Percentiles rank a stretch among this genome's conserved stretches.
These are phyloP conservation scores for Saccharomyces kudriavzevii DNA, from an alignment of 805 yeast species.

Conservation along the genomic window DNA sequence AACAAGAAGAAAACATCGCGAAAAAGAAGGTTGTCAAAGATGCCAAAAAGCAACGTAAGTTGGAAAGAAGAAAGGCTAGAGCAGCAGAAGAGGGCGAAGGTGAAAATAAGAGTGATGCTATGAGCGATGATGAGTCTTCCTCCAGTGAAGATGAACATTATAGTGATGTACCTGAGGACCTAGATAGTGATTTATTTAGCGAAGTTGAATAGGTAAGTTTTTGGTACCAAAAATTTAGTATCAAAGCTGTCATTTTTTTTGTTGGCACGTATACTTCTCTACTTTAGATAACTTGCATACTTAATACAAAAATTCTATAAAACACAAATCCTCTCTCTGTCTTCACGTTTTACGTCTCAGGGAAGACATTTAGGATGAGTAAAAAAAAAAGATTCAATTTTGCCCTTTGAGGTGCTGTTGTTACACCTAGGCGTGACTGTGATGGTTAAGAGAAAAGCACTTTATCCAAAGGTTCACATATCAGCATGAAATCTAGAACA, in stretches of 20 bases:
- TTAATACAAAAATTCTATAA: neutral
- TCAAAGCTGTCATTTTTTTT: neutral
- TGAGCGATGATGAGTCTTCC: constrained; percentile 15
- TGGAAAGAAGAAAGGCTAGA: constrained; percentile 42
- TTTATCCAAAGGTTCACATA: neutral
- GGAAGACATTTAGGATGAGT: neutral
- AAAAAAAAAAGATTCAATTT: neutral
- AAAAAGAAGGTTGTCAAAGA: constrained; percentile 66
- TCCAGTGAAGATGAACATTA: constrained; percentile 31
- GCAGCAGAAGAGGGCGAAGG: constrained; percentile 17
- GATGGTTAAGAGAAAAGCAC: neutral
- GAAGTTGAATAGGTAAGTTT: constrained; percentile 30
- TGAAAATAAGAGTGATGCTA: constrained; percentile 23
- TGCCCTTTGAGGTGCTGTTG: neutral
- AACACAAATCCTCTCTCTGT: neutral
- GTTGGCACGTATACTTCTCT: neutral
- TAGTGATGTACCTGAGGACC: constrained; percentile 37
- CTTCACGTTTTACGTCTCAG: neutral
- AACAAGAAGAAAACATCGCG: constrained; percentile 71
- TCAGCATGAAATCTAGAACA: neutral
- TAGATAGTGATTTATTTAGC: constrained; percentile 41
- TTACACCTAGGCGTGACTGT: neutral
- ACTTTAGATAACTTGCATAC: neutral
- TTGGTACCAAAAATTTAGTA: neutral
- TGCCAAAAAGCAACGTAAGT: constrained; percentile 62